These are phyloP conservation scores for Tulasnella sp. DNA, from an alignment of 768 basidiomycete species.

Conservation along the genomic window DNA sequence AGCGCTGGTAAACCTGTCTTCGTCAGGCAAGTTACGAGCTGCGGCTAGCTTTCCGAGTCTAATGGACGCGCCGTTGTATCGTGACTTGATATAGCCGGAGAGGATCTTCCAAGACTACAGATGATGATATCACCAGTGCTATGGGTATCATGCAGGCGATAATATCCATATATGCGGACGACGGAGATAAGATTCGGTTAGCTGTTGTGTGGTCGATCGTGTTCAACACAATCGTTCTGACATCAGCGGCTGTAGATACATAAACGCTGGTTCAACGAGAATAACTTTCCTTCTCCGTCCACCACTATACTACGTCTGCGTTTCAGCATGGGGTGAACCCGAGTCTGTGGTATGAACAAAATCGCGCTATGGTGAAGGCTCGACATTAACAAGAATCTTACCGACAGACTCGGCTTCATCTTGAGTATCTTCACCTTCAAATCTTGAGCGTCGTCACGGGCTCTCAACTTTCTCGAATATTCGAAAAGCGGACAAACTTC, in stretches of 20 bases:
- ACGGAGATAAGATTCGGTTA: slow-evolving; percentile 54
- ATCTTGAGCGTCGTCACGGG: slow-evolving; percentile 84
- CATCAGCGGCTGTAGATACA: slow-evolving; percentile 36
- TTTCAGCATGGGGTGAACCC: slow-evolving; percentile 89
- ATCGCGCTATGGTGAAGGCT: not conserved
- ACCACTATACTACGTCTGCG: slow-evolving; percentile 86
- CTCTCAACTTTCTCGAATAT: slow-evolving; percentile 71
- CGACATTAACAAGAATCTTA: slow-evolving; percentile 35
- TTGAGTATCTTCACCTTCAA: slow-evolving; percentile 92
- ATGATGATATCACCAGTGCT: slow-evolving; percentile 58
- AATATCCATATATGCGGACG: slow-evolving; percentile 90
- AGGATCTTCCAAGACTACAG: not conserved
- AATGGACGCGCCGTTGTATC: not conserved
- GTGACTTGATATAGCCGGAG: not conserved
- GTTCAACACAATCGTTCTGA: slow-evolving; percentile 24
- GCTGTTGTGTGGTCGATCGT: not conserved
- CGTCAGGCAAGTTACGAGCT: slow-evolving; percentile 43
- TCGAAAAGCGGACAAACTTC: slow-evolving; percentile 83
- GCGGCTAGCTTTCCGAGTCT: not conserved
- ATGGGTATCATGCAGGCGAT: slow-evolving; percentile 93
- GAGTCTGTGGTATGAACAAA: slow-evolving; percentile 71
- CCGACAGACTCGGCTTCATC: slow-evolving; percentile 77
- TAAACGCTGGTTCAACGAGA: slow-evolving; percentile 68
- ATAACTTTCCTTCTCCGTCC: slow-evolving; percentile 80
- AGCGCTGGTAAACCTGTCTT: slow-evolving; percentile 98